Conservation (phyloP, 106 monocot species). For the Dioscorea alata region DNA sequence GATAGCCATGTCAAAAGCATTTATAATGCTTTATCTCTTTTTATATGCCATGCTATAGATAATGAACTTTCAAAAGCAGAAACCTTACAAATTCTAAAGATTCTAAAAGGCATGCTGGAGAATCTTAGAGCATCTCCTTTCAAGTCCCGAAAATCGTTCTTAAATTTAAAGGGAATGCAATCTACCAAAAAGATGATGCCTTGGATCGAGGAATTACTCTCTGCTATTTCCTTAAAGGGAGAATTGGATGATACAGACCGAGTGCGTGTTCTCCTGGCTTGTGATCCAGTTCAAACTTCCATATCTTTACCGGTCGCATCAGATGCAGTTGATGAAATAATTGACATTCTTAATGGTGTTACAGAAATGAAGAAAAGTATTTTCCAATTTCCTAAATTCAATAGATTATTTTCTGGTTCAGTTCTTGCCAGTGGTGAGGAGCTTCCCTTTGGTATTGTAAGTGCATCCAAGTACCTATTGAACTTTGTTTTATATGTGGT, state of each 20-base stretch:
- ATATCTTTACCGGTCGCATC: constrained; percentile 79
- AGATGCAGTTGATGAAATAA: constrained; percentile 61
- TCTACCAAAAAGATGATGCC: constrained; percentile 28
- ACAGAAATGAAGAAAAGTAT: constrained; percentile 9
- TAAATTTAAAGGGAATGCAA: constrained; percentile 22
- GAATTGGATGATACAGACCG: constrained; percentile 32
- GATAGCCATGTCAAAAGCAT: constrained; percentile 69
- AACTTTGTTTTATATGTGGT: not conserved
- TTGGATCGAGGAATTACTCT: constrained; percentile 35
- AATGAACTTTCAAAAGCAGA: constrained; percentile 25
- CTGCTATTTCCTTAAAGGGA: constrained; percentile 56
- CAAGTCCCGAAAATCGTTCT: constrained; percentile 36
- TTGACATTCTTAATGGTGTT: constrained; percentile 19
- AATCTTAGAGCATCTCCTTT: constrained; percentile 52
- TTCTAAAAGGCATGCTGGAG: constrained; percentile 43
- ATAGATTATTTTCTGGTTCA: constrained; percentile 61
- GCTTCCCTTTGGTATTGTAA: constrained; percentile 87
- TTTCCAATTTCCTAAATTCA: constrained; percentile 36
- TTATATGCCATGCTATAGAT: constrained; percentile 29
- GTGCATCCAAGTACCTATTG: constrained; percentile 2
- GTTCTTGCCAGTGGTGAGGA: constrained; percentile 92
- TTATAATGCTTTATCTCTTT: constrained; percentile 40
- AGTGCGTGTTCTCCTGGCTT: constrained; percentile 33
- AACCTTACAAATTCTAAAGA: constrained; percentile 30
- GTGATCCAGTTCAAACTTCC: constrained; percentile 68